Evolutionary conservation across 805 yeast genomes (phyloP).

Genomic region (Metschnikowia cerradonensis): DNA sequence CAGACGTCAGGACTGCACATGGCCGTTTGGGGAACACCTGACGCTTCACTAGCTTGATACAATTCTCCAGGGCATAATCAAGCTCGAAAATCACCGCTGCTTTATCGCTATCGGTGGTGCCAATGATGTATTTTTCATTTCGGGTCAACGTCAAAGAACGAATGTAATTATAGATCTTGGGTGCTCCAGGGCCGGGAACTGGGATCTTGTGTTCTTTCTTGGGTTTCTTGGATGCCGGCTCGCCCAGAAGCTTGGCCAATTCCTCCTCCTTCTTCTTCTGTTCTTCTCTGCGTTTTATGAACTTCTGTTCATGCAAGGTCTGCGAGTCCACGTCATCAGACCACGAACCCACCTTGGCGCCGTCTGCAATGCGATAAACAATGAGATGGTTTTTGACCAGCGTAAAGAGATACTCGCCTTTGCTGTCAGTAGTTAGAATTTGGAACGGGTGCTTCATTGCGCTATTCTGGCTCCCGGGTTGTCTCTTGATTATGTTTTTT

Average conservation of each 20-base stretch:
- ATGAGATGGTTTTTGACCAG: slow-evolving; percentile 58
- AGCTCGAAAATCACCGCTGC: slow-evolving; percentile 61
- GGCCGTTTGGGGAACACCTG: slow-evolving; percentile 90
- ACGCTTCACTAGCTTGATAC: slow-evolving; percentile 55
- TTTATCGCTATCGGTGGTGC: slow-evolving; percentile 80
- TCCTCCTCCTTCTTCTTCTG: slow-evolving; percentile 18
- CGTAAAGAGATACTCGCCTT: slow-evolving; percentile 49
- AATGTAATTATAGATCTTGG: slow-evolving; percentile 62
- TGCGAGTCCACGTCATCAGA: slow-evolving; percentile 53
- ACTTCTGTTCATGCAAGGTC: slow-evolving; percentile 44
- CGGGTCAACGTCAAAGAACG: slow-evolving; percentile 55
- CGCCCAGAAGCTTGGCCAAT: slow-evolving; percentile 9
- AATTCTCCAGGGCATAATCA: slow-evolving; percentile 34
- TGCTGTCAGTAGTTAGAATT: slow-evolving; percentile 41
- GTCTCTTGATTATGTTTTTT: background rate
- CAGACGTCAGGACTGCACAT: slow-evolving; percentile 64
- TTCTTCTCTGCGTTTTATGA: slow-evolving; percentile 25
- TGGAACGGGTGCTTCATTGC: slow-evolving; percentile 71
- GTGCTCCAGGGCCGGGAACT: slow-evolving; percentile 53
- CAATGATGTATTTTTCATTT: slow-evolving; percentile 52
- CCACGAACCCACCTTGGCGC: slow-evolving; percentile 56
- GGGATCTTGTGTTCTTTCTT: slow-evolving; percentile 17
- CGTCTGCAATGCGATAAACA: slow-evolving; percentile 42
- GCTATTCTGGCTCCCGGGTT: background rate
- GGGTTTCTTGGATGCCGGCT: slow-evolving; percentile 11